Evolutionary conservation across 805 yeast species (phyloP).

Genomic region (Myxozyma neglecta): DNA sequence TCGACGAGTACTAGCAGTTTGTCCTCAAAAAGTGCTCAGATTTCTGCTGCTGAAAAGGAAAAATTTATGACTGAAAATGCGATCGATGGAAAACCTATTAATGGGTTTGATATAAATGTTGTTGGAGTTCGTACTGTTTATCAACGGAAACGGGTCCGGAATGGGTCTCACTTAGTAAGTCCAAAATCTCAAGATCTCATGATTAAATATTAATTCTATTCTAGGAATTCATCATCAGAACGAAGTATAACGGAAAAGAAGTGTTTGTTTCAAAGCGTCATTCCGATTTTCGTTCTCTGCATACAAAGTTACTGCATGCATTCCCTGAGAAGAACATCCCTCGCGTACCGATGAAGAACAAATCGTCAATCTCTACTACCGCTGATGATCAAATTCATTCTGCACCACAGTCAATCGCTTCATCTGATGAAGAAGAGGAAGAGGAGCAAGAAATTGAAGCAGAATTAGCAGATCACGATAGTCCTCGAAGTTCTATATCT

Average conservation of each 20-base stretch:
- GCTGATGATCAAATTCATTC: slow-evolving; percentile 17
- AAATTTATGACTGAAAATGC: slow-evolving; percentile 31
- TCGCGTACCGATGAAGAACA: slow-evolving; percentile 57
- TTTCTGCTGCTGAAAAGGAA: slow-evolving; percentile 28
- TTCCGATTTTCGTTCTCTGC: slow-evolving; percentile 63
- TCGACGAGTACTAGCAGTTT: neutral
- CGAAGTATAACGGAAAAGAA: slow-evolving; percentile 40
- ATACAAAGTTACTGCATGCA: slow-evolving; percentile 41
- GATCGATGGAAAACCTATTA: slow-evolving; percentile 41
- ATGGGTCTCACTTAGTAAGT: slow-evolving; percentile 25
- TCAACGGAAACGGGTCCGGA: slow-evolving; percentile 23
- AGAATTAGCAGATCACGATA: slow-evolving; percentile 24
- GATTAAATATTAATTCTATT: neutral
- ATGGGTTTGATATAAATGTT: slow-evolving; percentile 65
- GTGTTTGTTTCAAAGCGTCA: slow-evolving; percentile 63
- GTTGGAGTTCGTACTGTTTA: slow-evolving; percentile 55
- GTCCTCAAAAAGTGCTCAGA: neutral
- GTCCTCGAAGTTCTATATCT: slow-evolving; percentile 22
- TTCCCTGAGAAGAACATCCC: slow-evolving; percentile 73
- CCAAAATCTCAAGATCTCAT: neutral
- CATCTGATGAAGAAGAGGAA: neutral
- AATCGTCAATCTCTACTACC: slow-evolving; percentile 26
- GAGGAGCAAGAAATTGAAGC: neutral
- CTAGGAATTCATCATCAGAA: slow-evolving; percentile 51
- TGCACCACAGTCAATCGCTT: slow-evolving; percentile 6